phyloP scores from a whole-genome alignment of 805 yeast species.

The Wickerhamomyces sydowiorum region DNA sequence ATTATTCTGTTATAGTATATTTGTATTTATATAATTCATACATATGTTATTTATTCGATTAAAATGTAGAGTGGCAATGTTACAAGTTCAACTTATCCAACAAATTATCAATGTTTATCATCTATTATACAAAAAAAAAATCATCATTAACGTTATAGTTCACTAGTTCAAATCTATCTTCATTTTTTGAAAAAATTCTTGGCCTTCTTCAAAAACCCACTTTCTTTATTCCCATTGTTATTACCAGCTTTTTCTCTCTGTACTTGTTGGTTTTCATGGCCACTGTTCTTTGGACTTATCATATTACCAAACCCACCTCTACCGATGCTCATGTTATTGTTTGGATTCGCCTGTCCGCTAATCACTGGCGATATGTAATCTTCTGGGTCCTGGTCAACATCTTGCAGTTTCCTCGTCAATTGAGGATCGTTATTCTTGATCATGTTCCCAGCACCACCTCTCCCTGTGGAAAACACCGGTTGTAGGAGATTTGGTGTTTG shows the following conservation, averaged over 20 bases:
- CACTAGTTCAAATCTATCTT: not conserved
- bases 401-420: constrained; percentile 58
- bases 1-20: not conserved
- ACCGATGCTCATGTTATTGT: constrained; percentile 37
- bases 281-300: constrained; percentile 29
- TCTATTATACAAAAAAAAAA: not conserved
- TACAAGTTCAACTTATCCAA: no score
- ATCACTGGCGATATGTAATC: constrained; percentile 38
- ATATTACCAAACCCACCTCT: constrained; percentile 67
- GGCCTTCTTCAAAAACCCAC: constrained; percentile 40
- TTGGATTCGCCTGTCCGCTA: constrained; percentile 24
- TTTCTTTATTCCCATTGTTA: constrained; percentile 16
- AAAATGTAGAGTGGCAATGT: no score
- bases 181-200: constrained; percentile 33
- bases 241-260: constrained; percentile 14
- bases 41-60: not conserved
- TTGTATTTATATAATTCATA: not conserved
- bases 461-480: constrained; percentile 60
- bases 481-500: constrained; percentile 54
- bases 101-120: not conserved
- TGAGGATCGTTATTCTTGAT: constrained; percentile 53
- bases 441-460: constrained; percentile 82
- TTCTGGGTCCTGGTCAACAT: constrained; percentile 43
- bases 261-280: constrained; percentile 14
- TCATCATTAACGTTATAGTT: no score